These are phyloP conservation scores for Xerocomellus intermedius DNA, from an alignment of 768 basidiomycete genomes.

Conservation along the genomic window DNA sequence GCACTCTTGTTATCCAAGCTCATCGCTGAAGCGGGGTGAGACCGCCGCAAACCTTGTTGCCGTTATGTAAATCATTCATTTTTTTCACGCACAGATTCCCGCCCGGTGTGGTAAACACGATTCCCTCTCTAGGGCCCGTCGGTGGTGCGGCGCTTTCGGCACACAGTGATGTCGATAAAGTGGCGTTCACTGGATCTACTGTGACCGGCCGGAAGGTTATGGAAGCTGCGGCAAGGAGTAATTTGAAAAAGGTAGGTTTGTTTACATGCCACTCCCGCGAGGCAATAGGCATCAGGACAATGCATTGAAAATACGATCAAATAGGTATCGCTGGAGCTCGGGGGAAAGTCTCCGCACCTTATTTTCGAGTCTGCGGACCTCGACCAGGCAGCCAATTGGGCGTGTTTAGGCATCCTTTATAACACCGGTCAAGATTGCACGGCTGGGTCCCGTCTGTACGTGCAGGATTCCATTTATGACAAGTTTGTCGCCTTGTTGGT, in stretches of 20 bases:
- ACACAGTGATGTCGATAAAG: conserved; percentile 87
- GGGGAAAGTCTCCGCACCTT: conserved; percentile 88
- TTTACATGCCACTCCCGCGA: conserved; percentile 28
- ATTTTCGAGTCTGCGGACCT: conserved; percentile 91
- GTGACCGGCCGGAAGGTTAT: conserved; percentile 86
- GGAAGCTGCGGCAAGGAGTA: conserved; percentile 89
- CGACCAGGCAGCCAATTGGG: conserved; percentile 83
- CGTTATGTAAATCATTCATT: conserved; percentile 16
- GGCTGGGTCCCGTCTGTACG: conserved; percentile 87
- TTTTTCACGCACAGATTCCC: conserved; percentile 61
- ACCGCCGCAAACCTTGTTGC: conserved; percentile 1
- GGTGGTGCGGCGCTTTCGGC: conserved; percentile 83
- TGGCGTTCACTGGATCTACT: conserved; percentile 95
- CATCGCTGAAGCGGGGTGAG: conserved; percentile 79
- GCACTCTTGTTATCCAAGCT: conserved; percentile 82
- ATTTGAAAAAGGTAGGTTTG: conserved; percentile 90
- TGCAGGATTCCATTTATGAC: conserved; percentile 86
- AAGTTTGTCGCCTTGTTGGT: conserved; percentile 71
- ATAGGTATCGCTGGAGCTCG: conserved; percentile 87
- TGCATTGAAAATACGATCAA: conserved; percentile 11
- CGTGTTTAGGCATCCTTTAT: conserved; percentile 81
- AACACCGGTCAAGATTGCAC: conserved; percentile 94
- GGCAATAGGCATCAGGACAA: conserved; percentile 15
- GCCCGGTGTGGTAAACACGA: conserved; percentile 85
- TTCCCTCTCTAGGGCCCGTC: conserved; percentile 77